These are phyloP conservation scores for Aspergillus hiratsukae DNA, from an alignment of 2,329 filamentous ascomycete species.

Conservation along the genomic window DNA sequence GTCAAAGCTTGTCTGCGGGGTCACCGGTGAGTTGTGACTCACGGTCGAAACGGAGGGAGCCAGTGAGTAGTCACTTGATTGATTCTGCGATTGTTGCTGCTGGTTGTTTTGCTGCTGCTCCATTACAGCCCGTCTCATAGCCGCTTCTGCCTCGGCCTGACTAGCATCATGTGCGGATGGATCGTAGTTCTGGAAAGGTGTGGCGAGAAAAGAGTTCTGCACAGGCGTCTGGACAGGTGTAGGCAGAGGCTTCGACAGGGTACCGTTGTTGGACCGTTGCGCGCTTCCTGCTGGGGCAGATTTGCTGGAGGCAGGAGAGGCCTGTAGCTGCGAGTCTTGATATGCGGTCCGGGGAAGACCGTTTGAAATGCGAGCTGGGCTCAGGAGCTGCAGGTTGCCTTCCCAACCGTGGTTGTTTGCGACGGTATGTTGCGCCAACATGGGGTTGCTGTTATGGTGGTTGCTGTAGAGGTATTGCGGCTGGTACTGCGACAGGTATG, in stretches of 20 bases:
- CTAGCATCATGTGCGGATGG: constrained; percentile 38
- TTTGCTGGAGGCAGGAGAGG: constrained; percentile 42
- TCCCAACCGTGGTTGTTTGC: constrained; percentile 33
- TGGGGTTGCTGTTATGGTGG: constrained; percentile 27
- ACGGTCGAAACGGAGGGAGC: constrained; percentile 57
- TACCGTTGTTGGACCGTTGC: constrained; percentile 33
- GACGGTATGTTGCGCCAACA: constrained; percentile 38
- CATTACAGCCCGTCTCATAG: constrained; percentile 57
- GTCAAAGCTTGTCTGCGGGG: constrained; percentile 54
- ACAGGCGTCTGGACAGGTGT: constrained; percentile 53
- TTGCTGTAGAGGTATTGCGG: constrained; percentile 20
- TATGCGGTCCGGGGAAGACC: constrained; percentile 16
- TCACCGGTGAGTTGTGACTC: constrained; percentile 58
- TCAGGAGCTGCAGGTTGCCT: constrained; percentile 33
- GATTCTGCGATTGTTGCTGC: constrained; percentile 32
- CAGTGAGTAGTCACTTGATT: constrained; percentile 47
- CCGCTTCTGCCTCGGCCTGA: constrained; percentile 50
- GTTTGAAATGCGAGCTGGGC: constrained; percentile 31
- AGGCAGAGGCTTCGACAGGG: constrained; percentile 50
- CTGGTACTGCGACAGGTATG: constrained; percentile 29
- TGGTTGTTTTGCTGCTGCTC: constrained; percentile 39
- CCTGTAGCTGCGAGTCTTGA: constrained; percentile 33
- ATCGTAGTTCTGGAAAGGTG: constrained; percentile 45
- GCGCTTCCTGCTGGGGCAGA: constrained; percentile 38
- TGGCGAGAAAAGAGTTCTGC: constrained; percentile 47